A percentile compares a stretch with the other conserved stretches of the same genome.
Conservation (phyloP, 2,329 filamentous ascomycete species). For the Penicillium fuscoglaucum region DNA sequence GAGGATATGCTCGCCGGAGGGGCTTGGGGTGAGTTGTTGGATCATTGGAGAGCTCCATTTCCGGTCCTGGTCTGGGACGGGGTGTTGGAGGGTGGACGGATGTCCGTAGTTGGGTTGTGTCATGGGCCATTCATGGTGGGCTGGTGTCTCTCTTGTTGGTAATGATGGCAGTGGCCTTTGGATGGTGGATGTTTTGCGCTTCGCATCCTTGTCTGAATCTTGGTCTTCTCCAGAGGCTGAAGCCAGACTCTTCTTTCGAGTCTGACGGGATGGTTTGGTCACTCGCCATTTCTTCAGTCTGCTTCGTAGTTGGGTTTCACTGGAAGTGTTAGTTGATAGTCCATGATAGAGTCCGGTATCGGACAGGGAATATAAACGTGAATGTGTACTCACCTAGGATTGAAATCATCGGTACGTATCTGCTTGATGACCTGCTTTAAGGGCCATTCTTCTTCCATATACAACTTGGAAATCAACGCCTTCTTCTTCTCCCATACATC, state of each 20-base stretch:
- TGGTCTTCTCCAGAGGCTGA: conserved; percentile 23
- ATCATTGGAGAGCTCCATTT: conserved; percentile 25
- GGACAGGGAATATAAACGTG: background rate
- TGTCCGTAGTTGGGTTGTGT: conserved; percentile 14
- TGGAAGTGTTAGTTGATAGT: conserved; percentile 16
- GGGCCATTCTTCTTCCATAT: conserved; percentile 49
- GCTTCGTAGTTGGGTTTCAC: conserved; percentile 48
- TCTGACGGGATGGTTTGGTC: conserved; percentile 47
- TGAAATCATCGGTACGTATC: conserved; percentile 44
- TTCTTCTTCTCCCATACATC: conserved; percentile 49
- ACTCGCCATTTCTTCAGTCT: conserved; percentile 49
- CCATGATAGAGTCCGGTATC: background rate
- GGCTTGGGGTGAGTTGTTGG: conserved; percentile 28
- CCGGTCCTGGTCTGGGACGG: conserved; percentile 11
- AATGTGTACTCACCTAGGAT: conserved; percentile 40
- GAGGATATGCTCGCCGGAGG: conserved; percentile 25
- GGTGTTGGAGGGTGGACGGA: background rate
- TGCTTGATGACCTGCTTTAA: conserved; percentile 48
- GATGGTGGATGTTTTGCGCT: conserved; percentile 8
- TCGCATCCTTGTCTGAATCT: conserved; percentile 20
- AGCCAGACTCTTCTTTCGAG: conserved; percentile 40
- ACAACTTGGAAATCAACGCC: conserved; percentile 42
- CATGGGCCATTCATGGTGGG: conserved; percentile 18
- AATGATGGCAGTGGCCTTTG: conserved; percentile 10
- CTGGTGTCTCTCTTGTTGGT: conserved; percentile 2